phyloP scores from a whole-genome alignment of 2,329 filamentous ascomycete species.

The Davidsoniella eucalypti region DNA sequence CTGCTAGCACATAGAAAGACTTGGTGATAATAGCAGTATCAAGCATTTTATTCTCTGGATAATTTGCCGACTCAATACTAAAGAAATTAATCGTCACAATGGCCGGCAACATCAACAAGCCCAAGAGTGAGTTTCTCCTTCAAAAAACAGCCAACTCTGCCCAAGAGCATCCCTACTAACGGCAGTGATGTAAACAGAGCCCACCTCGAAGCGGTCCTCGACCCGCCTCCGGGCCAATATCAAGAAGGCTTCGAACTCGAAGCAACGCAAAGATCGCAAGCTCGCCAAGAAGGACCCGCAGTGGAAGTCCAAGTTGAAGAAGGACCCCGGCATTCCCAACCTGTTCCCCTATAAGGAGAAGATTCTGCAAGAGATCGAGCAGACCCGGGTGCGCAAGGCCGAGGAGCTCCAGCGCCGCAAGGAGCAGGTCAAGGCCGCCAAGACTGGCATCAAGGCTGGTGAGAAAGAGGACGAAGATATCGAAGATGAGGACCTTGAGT shows the following conservation, averaged over 20 bases:
- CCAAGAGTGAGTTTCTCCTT: conserved; percentile 28
- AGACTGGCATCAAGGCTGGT: conserved; percentile 48
- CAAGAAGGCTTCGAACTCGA: conserved; percentile 75
- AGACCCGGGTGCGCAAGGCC: conserved; percentile 62
- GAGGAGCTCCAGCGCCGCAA: conserved; percentile 58
- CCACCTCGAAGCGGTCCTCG: conserved; percentile 81
- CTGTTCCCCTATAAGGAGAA: conserved; percentile 96
- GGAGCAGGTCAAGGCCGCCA: conserved; percentile 54
- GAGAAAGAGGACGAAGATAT: conserved; percentile 35
- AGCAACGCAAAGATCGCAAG: conserved; percentile 82
- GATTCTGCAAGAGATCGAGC: conserved; percentile 86
- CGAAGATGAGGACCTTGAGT: conserved; percentile 30
- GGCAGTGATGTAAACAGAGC: conserved; percentile 42
- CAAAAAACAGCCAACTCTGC: not conserved
- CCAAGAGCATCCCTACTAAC: too few species aligned
- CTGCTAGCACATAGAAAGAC: not conserved
- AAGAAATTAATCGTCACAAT: conserved; percentile 20
- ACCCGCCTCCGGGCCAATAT: conserved; percentile 91
- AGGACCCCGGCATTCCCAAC: conserved; percentile 95
- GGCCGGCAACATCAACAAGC: conserved; percentile 39
- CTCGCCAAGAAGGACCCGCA: conserved; percentile 88
- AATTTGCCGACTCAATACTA: not conserved
- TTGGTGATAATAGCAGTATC: not conserved
- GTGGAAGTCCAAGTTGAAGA: conserved; percentile 92
- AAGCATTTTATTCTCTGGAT: not conserved